These are phyloP conservation scores for Mallotus nudiflorus DNA, from an alignment of 345 rosid species.

Conservation along the genomic window DNA sequence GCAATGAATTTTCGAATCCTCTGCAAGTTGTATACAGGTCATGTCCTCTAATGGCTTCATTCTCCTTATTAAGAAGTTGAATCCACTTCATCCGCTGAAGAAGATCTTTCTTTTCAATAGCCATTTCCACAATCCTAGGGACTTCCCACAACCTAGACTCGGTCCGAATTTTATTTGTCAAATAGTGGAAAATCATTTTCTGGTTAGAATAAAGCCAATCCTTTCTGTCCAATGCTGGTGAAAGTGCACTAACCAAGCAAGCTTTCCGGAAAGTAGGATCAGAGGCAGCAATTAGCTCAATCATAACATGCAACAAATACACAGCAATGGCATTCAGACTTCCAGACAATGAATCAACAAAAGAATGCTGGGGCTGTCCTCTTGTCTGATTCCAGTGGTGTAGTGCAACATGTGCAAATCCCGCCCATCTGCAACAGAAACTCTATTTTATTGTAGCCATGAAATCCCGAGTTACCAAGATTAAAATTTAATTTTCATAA, in stretches of 20 bases:
- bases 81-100: conserved; percentile 49
- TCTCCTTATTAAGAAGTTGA: conserved; percentile 29
- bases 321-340: conserved; percentile 28
- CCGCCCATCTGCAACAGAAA: conserved; percentile 57
- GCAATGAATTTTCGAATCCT: conserved; percentile 23
- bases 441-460: neutral
- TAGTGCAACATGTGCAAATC: conserved; percentile 52
- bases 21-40: conserved; percentile 14
- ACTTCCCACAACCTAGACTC: conserved; percentile 36
- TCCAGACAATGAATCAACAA: conserved; percentile 23
- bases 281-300: conserved; percentile 38
- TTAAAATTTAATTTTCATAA: too few species aligned
- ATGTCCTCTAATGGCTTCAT: conserved; percentile 16
- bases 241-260: conserved; percentile 46
- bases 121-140: conserved; percentile 30
- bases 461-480: too few species aligned
- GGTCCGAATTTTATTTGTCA: conserved; percentile 35
- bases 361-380: conserved; percentile 5
- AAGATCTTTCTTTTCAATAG: conserved; percentile 33
- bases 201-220: conserved; percentile 43
- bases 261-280: conserved; percentile 51
- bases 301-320: conserved; percentile 42
- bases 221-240: conserved; percentile 21
- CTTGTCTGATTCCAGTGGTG: conserved; percentile 37
- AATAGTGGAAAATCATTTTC: conserved; percentile 32